Conservation (phyloP, 2,329 filamentous ascomycete species). For the Lachnellula hyalina region DNA sequence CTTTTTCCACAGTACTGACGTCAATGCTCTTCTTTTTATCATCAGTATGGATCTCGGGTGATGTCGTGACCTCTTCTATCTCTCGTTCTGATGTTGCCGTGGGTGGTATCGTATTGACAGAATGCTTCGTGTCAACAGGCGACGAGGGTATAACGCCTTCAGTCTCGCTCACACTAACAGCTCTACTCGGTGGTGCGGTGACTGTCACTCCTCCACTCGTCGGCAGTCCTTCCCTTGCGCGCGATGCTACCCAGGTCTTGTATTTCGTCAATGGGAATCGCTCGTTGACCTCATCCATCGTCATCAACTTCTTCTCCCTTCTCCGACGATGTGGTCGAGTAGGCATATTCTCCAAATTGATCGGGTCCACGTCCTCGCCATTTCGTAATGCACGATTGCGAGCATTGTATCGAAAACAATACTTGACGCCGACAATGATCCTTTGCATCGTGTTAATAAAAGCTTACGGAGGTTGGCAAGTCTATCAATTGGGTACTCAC, state of each 20-base stretch:
- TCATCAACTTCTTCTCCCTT: slow-evolving; percentile 97
- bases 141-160: slow-evolving; percentile 47
- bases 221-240: slow-evolving; percentile 77
- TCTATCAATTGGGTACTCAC: slow-evolving; percentile 49
- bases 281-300: slow-evolving; percentile 97
- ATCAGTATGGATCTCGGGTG: slow-evolving; percentile 12
- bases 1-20: slow-evolving; percentile 17
- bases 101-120: slow-evolving; percentile 25
- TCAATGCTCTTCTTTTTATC: slow-evolving; percentile 19
- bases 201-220: slow-evolving; percentile 83
- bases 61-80: slow-evolving; percentile 8
- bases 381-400: slow-evolving; percentile 75
- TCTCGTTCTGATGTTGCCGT: slow-evolving; percentile 19
- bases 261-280: slow-evolving; percentile 96
- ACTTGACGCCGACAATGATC: slow-evolving; percentile 99
- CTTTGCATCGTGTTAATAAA: slow-evolving; percentile 43
- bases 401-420: slow-evolving; percentile 97
- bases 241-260: slow-evolving; percentile 84
- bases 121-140: slow-evolving; percentile 32
- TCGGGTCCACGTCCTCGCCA: slow-evolving; percentile 79
- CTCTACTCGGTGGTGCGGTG: slow-evolving; percentile 64
- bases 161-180: slow-evolving; percentile 66
- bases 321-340: slow-evolving; percentile 72
- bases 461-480: neutral
- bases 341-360: slow-evolving; percentile 81